Percentiles rank a stretch among this genome's conserved stretches.
These are phyloP conservation scores for Trichosanthes cucumerina DNA, from an alignment of 306 rosid genomes.

Conservation along the genomic window DNA sequence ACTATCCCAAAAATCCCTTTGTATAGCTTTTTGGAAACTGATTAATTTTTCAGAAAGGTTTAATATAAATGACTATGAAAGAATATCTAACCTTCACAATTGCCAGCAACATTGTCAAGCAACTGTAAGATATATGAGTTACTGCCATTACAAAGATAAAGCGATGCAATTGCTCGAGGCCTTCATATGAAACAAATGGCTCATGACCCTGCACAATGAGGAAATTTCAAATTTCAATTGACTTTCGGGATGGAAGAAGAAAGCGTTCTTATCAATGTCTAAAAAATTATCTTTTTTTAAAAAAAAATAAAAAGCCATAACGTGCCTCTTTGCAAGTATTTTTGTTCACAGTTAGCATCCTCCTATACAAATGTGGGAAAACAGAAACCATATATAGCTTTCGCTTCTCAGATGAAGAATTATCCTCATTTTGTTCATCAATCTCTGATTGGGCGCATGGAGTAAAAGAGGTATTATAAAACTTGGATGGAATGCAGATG, in stretches of 20 bases:
- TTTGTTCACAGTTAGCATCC: slow-evolving; percentile 39
- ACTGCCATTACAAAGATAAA: slow-evolving; percentile 97
- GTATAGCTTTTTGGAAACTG: background rate
- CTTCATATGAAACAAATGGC: slow-evolving; percentile 88
- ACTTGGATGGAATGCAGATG: slow-evolving; percentile 84
- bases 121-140: slow-evolving; percentile 91
- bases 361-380: slow-evolving; percentile 38
- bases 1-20: background rate
- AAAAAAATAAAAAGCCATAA: background rate
- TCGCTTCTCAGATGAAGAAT: slow-evolving; percentile 40
- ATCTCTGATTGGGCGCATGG: slow-evolving; percentile 74
- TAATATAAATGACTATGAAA: background rate
- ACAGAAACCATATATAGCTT: slow-evolving; percentile 42
- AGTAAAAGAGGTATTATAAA: slow-evolving; percentile 60
- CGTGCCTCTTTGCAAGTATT: slow-evolving; percentile 69
- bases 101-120: slow-evolving; percentile 92
- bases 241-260: background rate
- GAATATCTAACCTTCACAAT: slow-evolving; percentile 68
- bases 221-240: slow-evolving; percentile 15
- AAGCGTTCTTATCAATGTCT: background rate
- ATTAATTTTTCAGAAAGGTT: background rate
- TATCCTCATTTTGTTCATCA: slow-evolving; percentile 42
- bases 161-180: slow-evolving; percentile 97
- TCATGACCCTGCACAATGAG: slow-evolving; percentile 60
- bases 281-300: background rate